Conservation (phyloP, 2,329 filamentous ascomycete genomes). For the Fusarium acutatum region DNA sequence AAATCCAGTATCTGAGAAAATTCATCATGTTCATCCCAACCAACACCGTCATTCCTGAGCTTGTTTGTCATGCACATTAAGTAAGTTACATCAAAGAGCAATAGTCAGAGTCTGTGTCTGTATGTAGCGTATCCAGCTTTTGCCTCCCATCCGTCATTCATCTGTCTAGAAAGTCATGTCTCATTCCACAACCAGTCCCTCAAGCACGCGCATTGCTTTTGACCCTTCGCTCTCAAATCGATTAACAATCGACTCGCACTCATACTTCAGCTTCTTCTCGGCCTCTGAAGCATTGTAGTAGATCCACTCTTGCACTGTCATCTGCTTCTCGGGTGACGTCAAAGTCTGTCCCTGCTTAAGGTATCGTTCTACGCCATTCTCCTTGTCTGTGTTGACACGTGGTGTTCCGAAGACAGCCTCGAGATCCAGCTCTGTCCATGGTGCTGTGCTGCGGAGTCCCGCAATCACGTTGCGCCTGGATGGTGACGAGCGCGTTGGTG, state of each 20-base stretch:
- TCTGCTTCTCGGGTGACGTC: constrained; percentile 79
- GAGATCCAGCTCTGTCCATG: constrained; percentile 81
- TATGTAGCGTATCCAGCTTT: constrained; percentile 28
- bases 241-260: constrained; percentile 85
- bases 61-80: constrained; percentile 24
- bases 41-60: constrained; percentile 35
- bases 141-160: constrained; percentile 16
- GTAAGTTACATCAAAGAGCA: constrained; percentile 19
- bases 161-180: constrained; percentile 18
- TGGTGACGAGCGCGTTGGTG: constrained; percentile 64
- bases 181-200: constrained; percentile 71
- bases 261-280: constrained; percentile 78
- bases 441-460: constrained; percentile 63
- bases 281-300: constrained; percentile 80
- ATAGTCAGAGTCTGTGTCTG: constrained; percentile 5
- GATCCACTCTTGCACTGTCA: constrained; percentile 97
- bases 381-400: constrained; percentile 55
- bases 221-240: constrained; percentile 85
- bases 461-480: constrained; percentile 67
- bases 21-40: constrained; percentile 18
- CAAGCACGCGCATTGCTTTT: constrained; percentile 78
- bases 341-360: constrained; percentile 68
- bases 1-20: constrained; percentile 23
- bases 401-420: constrained; percentile 71
- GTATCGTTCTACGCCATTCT: constrained; percentile 60